Evolutionary conservation across 1,284 basidiomycete genomes (phyloP), one percentile per base, ranked within the genome.

Genomic region (Blastosporella zonata): DNA sequence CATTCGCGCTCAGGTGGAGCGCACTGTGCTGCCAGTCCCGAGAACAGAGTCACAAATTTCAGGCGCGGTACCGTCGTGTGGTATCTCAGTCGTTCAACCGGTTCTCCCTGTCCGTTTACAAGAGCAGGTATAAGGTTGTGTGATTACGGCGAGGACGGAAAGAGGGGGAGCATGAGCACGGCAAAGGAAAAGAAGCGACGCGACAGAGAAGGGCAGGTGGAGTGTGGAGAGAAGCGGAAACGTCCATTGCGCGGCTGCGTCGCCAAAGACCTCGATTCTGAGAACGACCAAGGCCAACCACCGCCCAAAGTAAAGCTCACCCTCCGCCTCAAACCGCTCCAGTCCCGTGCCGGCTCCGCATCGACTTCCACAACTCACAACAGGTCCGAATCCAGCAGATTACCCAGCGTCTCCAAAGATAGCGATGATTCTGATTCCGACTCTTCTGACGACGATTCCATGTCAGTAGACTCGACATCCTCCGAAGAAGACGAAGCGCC

Each of bases 21-120:
- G 27, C 74, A 80, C 51, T 75, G 70, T 55, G 64, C 68, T 9
- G 60, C 69, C 44, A 69, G 68, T 51, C 58, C 71, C n/a, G 69
- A 71, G 31, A 73, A 71, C 45, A 73, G 84, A 33, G 55, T 73
- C 21, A 88, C 86, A n/a, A 87, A 87, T 63, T 89, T 88, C 61
- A 75, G 86, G 49, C 76, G 82, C 35, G 87, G 87, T 28, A 89
- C 87, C 31, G 77, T 79, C 59, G 84, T 89, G 6, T 89, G 85
- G 85, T 89, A 87, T 65, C 74, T 89, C 43, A 83, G 81, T 62
- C 77, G 78, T 56, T 84, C 82, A 17, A 79, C 84, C 4, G 87
- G 87, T 34, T 78, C 81, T 7, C 80, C 82, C 0, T 88, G 86
- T 64, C 86, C 86, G 2, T 89, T 89, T 62, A 68, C 81, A 7